phyloP scores from a whole-genome alignment of 805 yeast genomes.

The Huiozyma sinensis region DNA sequence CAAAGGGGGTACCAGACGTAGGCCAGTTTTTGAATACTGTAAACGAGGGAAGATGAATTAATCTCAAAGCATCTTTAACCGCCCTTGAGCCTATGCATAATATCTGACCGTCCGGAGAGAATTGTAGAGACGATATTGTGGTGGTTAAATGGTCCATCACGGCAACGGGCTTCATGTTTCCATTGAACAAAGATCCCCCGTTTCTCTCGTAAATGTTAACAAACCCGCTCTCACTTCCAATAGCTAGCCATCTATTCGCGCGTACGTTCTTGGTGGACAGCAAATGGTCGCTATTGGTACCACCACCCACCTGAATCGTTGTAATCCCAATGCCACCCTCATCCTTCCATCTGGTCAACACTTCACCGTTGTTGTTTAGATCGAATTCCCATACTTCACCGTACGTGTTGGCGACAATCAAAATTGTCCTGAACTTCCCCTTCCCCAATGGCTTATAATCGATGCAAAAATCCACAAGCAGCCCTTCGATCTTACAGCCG shows the following conservation, averaged over 20 bases:
- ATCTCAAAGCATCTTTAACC: constrained; percentile 71
- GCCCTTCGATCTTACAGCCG: constrained; percentile 85
- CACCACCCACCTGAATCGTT: constrained; percentile 60
- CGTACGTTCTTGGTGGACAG: constrained; percentile 18
- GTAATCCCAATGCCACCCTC: constrained; percentile 81
- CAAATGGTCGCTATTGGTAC: constrained; percentile 22
- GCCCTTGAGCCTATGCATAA: constrained; percentile 78
- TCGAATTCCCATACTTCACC: constrained; percentile 91
- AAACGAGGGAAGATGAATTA: constrained; percentile 82
- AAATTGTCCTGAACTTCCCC: constrained; percentile 22
- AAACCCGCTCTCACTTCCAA: constrained; percentile 82
- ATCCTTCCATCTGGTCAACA: constrained; percentile 70
- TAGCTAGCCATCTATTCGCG: constrained; percentile 67
- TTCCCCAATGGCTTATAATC: constrained; percentile 23
- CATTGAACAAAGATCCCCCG: constrained; percentile 8
- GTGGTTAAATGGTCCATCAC: constrained; percentile 74
- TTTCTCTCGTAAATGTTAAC: constrained; percentile 72
- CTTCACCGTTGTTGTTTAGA: constrained; percentile 35
- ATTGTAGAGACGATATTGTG: constrained; percentile 59
- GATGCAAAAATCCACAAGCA: constrained; percentile 56
- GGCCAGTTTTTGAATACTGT: constrained; percentile 94
- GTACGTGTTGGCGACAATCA: constrained; percentile 55
- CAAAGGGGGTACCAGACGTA: constrained; percentile 90
- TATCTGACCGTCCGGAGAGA: constrained; percentile 82
- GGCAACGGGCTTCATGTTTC: constrained; percentile 39